These are phyloP conservation scores for Durusdinium trenchii DNA, from an alignment of 73 alveolate species.

Conservation along the genomic window DNA sequence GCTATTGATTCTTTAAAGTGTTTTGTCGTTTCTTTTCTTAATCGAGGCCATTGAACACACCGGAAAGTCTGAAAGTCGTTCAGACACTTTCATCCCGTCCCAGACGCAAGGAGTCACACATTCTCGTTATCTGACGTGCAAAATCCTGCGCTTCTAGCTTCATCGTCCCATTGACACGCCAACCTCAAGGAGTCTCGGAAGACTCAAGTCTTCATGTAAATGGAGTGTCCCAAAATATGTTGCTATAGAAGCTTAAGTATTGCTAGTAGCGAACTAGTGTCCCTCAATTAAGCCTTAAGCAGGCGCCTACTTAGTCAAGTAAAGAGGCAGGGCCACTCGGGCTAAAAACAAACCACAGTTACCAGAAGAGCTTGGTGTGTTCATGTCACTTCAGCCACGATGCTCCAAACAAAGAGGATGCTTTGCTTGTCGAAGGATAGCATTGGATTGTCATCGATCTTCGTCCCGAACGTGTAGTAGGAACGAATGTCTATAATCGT, in stretches of 20 bases:
- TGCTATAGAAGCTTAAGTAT: no score
- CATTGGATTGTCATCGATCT: constrained; percentile 70
- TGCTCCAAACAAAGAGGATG: constrained; percentile 77
- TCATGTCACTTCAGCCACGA: neutral
- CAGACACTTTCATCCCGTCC: neutral
- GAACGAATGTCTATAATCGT: constrained; percentile 74
- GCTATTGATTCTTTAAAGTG: no score
- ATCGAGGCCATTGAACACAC: no score
- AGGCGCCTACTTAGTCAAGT: no score
- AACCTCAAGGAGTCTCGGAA: neutral
- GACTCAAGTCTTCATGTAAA: neutral
- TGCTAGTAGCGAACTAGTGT: no score
- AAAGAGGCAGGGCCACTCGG: no score
- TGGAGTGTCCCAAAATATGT: neutral
- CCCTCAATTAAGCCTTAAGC: no score
- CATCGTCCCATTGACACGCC: constrained; percentile 92
- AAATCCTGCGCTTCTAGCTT: constrained; percentile 80
- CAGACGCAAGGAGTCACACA: constrained; percentile 4
- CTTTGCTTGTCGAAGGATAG: constrained; percentile 88
- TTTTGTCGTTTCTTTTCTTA: no score
- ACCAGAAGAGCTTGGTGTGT: no score
- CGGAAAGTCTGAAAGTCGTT: neutral
- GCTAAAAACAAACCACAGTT: no score
- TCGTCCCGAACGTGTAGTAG: constrained; percentile 71
- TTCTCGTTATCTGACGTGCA: constrained; percentile 23